A percentile compares a stretch with the other conserved stretches of the same genome.
These are phyloP conservation scores for Daldinia loculata DNA, from an alignment of 495 filamentous ascomycete species.

Conservation along the genomic window DNA sequence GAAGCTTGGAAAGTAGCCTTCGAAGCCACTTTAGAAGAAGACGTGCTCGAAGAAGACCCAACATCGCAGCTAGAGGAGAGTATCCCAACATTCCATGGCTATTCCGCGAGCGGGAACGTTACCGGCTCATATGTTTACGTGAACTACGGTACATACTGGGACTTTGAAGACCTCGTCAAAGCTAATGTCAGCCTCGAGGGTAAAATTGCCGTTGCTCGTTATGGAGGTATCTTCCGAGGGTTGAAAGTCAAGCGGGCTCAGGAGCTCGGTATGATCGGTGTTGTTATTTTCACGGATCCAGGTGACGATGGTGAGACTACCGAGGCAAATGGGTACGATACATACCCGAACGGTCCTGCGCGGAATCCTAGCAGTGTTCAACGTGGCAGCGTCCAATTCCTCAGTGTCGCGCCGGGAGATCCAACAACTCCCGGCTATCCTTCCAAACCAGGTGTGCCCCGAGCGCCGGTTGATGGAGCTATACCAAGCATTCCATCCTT, in stretches of 20 bases:
- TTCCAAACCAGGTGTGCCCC: slow-evolving; percentile 87
- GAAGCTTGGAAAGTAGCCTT: slow-evolving; percentile 70
- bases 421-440: slow-evolving; percentile 93
- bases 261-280: slow-evolving; percentile 90
- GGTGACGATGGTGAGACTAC: slow-evolving; percentile 86
- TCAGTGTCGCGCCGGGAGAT: slow-evolving; percentile 71
- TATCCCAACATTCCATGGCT: slow-evolving; percentile 94
- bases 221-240: slow-evolving; percentile 87
- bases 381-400: slow-evolving; percentile 86
- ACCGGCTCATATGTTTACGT: slow-evolving; percentile 81
- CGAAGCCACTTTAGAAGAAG: slow-evolving; percentile 84
- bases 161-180: slow-evolving; percentile 83
- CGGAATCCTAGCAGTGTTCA: slow-evolving; percentile 90
- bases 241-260: slow-evolving; percentile 93
- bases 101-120: slow-evolving; percentile 90
- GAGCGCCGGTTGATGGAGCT: slow-evolving; percentile 69
- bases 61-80: slow-evolving; percentile 76
- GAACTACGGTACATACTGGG: slow-evolving; percentile 86
- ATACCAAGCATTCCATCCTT: slow-evolving; percentile 91
- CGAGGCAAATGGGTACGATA: slow-evolving; percentile 78
- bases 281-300: slow-evolving; percentile 86
- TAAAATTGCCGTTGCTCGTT: slow-evolving; percentile 88
- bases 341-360: slow-evolving; percentile 89
- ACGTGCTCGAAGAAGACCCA: slow-evolving; percentile 83
- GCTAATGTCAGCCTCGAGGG: slow-evolving; percentile 79